These are phyloP conservation scores for Trypanosoma boissoni DNA, from an alignment of 208 protist genomes.

Conservation along the genomic window DNA sequence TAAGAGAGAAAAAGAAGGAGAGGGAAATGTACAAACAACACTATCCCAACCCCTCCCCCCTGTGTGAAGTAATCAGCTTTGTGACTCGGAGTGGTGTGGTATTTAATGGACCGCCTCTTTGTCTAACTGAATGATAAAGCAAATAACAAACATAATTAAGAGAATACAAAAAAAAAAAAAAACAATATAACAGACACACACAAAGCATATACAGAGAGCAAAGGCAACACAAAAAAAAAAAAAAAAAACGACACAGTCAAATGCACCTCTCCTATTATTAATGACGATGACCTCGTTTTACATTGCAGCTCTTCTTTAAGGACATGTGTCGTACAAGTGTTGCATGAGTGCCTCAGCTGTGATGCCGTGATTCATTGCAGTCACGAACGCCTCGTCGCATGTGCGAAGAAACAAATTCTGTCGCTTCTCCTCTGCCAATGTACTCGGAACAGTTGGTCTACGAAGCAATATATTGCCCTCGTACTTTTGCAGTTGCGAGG, in stretches of 20 bases:
- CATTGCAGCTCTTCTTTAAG: too few species aligned
- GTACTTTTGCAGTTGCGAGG: slow-evolving; percentile 45
- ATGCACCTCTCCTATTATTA: not conserved
- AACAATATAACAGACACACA: not conserved
- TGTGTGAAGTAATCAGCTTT: too few species aligned
- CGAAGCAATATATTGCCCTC: slow-evolving; percentile 34
- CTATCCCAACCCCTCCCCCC: too few species aligned
- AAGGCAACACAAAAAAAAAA: not conserved
- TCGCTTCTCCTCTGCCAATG: slow-evolving; percentile 74
- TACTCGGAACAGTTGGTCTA: slow-evolving; percentile 69
- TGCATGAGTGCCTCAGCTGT: slow-evolving; percentile 57
- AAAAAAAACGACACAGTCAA: slow-evolving; percentile 1
- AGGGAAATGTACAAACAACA: too few species aligned
- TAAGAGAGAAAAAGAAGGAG: too few species aligned
- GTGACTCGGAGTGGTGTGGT: too few species aligned
- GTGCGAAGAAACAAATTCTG: slow-evolving; percentile 89
- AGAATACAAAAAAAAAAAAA: slow-evolving; percentile 19
- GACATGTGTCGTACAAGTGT: slow-evolving; percentile 79
- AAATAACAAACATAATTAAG: too few species aligned
- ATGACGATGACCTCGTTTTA: too few species aligned
- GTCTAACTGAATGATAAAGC: too few species aligned
- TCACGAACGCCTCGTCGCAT: slow-evolving; percentile 45
- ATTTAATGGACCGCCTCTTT: too few species aligned
- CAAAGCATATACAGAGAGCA: not conserved
- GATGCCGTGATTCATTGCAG: slow-evolving; percentile 37